Conservation (phyloP, 805 yeast species). For the Lachancea dasiensis region DNA sequence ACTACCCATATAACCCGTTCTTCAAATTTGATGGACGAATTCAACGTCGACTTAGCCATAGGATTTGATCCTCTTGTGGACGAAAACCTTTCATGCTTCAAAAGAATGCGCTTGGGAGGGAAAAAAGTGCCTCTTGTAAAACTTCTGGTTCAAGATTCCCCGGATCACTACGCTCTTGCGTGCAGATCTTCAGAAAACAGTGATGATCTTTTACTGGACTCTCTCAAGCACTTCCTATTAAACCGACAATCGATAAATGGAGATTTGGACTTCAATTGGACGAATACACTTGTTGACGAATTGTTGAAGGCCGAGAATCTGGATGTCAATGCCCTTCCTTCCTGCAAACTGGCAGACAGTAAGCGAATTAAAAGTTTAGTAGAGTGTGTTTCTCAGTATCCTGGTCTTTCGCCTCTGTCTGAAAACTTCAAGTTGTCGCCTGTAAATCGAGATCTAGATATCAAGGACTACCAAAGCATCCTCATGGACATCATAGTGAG, state of each 20-base stretch:
- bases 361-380: constrained; percentile 19
- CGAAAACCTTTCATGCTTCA: constrained; percentile 29
- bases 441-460: constrained; percentile 16
- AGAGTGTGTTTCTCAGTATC: constrained; percentile 9
- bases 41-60: constrained; percentile 39
- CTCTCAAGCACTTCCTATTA: constrained; percentile 24
- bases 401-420: constrained; percentile 16
- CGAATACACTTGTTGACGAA: constrained; percentile 1
- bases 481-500: constrained; percentile 36
- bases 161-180: constrained; percentile 37
- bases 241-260: constrained; percentile 4
- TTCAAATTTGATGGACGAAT: constrained; percentile 29
- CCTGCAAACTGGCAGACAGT: constrained; percentile 10
- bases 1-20: constrained; percentile 39
- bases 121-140: constrained; percentile 40
- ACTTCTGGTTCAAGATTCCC: constrained; percentile 39
- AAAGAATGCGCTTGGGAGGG: constrained; percentile 19
- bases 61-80: constrained; percentile 43
- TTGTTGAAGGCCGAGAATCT: constrained; percentile 18
- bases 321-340: constrained; percentile 13
- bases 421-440: constrained; percentile 13
- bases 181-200: constrained; percentile 13
- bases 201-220: constrained; percentile 23
- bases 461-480: constrained; percentile 33
- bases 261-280: neutral